Base-by-base conservation (phyloP, 192 early-diverging fungal species). In the Entomortierella lignicola region DNA sequence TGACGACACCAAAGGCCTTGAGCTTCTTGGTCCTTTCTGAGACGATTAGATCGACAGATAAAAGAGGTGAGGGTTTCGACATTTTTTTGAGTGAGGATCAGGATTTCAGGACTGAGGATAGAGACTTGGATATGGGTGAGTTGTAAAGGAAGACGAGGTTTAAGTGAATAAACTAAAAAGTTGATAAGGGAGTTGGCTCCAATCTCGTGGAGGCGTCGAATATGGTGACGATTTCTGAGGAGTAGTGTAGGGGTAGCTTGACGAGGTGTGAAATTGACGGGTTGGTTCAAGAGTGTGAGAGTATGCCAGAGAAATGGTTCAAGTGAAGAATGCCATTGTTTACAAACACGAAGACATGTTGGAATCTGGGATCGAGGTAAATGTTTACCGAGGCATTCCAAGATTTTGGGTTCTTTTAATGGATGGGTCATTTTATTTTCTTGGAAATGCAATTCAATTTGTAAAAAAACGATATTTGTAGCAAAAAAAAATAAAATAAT, bases 211-310 rank as follows among this genome's bases (percentile, higher is more conserved):
- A 71, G 29, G 41, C 55, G 69, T 8, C 69, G 58, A 30, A 71
- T 62, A 61, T 71, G 69, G 41, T 71, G 69, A 13, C 60, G 48
- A 34, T 71, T 61, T 8, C 60, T 37, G 52, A 71, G 69, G 15
- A 60, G 51, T 13, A 71, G 41, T 0, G 69, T 55, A 6, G 69
- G 69, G 0, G 69, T 55, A 12, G 69, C 37, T n/a, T 71, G 69
- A 25, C 41, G 58, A 4, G 69, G 69, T 18, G 37, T 55, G 8
- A 55, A 55, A 23, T 71, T 71, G 42, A 59, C 60, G 12, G 69
- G 69, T 31, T 71, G 59, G 42, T 71, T 61, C 8, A 62, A 41
- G 1, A 71, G 53, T 21, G 29, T 44, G 26, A 71, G 59, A 10
- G 69, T 62, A 3, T 48, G 20, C 69, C 69, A 71, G 30, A 62